Percentiles rank a stretch among this genome's conserved stretches.
These are phyloP conservation scores for Leersia perrieri DNA, from an alignment of 176 grass and related monocot genomes.

Conservation along the genomic window DNA sequence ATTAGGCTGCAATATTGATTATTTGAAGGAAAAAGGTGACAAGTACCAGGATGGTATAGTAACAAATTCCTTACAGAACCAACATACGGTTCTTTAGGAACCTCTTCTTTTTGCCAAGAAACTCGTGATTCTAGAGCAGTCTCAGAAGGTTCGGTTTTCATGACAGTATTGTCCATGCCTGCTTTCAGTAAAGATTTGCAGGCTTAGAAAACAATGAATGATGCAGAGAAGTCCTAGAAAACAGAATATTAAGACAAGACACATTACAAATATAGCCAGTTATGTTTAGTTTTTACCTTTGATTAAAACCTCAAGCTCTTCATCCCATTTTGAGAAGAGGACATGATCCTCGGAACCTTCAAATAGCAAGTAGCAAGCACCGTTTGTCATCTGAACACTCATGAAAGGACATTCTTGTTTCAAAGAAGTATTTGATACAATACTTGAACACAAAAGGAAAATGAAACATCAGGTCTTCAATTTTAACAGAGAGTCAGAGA, in stretches of 20 bases:
- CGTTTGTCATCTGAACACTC: conserved; percentile 66
- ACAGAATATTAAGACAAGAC: neutral
- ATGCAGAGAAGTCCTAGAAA: neutral
- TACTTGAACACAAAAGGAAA: conserved; percentile 9
- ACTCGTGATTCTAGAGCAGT: conserved; percentile 28
- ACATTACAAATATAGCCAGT: neutral
- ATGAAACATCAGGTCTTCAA: conserved; percentile 1
- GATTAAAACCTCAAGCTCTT: conserved; percentile 41
- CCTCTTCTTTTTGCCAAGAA: conserved; percentile 52
- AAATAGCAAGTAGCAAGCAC: conserved; percentile 68
- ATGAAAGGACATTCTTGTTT: conserved; percentile 44
- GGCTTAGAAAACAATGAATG: neutral
- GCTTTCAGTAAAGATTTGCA: conserved; percentile 33
- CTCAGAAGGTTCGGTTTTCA: conserved; percentile 28
- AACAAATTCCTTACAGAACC: conserved; percentile 67
- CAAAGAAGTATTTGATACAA: conserved; percentile 33
- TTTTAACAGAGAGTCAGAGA: neutral
- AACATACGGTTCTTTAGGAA: conserved; percentile 51
- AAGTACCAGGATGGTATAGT: conserved; percentile 67
- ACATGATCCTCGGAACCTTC: conserved; percentile 51
- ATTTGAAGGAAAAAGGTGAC: neutral
- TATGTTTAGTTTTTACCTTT: conserved; percentile 44
- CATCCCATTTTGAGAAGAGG: conserved; percentile 38
- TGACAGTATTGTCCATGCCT: conserved; percentile 35
- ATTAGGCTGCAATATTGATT: conserved; percentile 19